phyloP scores from a whole-genome alignment of 164 flowering plant genomes.

The Berberis thunbergii region DNA sequence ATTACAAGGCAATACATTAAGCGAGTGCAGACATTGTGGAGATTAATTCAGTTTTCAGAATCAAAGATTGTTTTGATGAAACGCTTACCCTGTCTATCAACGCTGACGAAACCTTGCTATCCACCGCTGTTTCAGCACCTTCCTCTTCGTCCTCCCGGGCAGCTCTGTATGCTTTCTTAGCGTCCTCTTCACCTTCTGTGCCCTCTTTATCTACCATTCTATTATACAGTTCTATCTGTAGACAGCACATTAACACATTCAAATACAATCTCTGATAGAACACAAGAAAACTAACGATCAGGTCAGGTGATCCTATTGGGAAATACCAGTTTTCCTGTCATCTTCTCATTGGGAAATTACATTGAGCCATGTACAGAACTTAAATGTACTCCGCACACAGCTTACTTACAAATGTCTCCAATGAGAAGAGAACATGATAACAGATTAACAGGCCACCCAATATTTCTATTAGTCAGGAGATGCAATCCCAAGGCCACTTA shows the following conservation, averaged over 20 bases:
- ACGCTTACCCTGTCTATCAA: conserved; percentile 62
- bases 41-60: not conserved
- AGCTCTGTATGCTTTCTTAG: conserved; percentile 79
- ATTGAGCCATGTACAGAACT: too few relatives aligned
- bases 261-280: not conserved
- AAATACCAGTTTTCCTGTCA: too few relatives aligned
- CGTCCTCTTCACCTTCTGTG: conserved; percentile 58
- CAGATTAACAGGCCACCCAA: too few relatives aligned
- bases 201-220: conserved; percentile 80
- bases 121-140: conserved; percentile 40
- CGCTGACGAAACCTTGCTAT: conserved; percentile 69
- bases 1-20: not conserved
- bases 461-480: too few relatives aligned
- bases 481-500: too few relatives aligned
- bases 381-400: too few relatives aligned
- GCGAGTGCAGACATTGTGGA: not conserved
- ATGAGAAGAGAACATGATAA: too few relatives aligned
- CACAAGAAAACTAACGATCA: not conserved
- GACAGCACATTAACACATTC: conserved; percentile 3
- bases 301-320: not conserved
- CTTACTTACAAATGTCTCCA: too few relatives aligned
- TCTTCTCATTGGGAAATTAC: too few relatives aligned
- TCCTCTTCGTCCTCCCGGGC: conserved; percentile 61
- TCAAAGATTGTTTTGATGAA: not conserved
- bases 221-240: conserved; percentile 82